A percentile compares a stretch with the other conserved stretches of the same genome.
These are phyloP conservation scores for Aspergillus panamensis DNA, from an alignment of 495 filamentous ascomycete species.

Conservation along the genomic window DNA sequence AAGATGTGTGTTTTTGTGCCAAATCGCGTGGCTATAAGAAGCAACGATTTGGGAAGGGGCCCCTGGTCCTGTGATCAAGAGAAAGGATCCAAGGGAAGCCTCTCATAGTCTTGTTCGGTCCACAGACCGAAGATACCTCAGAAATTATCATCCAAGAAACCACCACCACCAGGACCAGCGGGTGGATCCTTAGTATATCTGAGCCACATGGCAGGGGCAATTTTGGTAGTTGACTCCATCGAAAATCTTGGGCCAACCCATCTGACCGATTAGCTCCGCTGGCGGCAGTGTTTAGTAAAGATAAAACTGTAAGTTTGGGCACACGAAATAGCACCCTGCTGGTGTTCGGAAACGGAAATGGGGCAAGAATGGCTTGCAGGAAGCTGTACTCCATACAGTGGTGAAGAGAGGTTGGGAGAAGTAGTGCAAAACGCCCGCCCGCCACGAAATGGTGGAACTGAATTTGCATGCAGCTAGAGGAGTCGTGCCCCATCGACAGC, in stretches of 20 bases:
- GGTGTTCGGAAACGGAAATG: conserved; percentile 7
- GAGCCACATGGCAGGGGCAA: conserved; percentile 21
- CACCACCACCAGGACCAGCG: background rate
- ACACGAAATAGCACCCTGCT: background rate
- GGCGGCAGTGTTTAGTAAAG: conserved; percentile 1
- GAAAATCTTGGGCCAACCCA: background rate
- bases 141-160: background rate
- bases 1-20: conserved; percentile 10
- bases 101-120: background rate
- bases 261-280: background rate
- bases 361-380: background rate
- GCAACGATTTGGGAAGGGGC: background rate
- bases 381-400: background rate
- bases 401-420: background rate
- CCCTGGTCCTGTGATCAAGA: background rate
- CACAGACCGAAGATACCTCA: background rate
- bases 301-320: background rate
- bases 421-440: background rate
- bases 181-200: conserved; percentile 11
- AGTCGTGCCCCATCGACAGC: background rate
- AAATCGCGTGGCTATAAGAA: conserved; percentile 9
- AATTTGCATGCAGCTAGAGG: background rate
- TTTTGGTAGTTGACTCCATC: background rate
- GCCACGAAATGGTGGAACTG: conserved; percentile 10
- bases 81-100: background rate